Conservation (phyloP, 2,329 filamentous ascomycete genomes). For the Talaromyces piceae region DNA sequence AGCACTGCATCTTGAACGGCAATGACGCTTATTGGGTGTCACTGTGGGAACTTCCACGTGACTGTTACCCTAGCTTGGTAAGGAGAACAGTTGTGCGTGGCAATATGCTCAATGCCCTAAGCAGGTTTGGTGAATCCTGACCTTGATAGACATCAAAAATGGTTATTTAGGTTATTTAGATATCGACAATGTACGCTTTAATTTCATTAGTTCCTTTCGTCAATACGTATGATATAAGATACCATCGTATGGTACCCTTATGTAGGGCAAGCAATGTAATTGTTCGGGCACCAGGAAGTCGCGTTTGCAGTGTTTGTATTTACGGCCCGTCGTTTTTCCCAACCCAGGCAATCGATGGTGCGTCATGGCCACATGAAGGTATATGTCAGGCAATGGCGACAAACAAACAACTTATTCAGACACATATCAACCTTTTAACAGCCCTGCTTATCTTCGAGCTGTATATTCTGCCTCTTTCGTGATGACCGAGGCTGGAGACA, state of each 20-base stretch:
- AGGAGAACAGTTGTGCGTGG: not conserved
- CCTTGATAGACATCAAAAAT: no score
- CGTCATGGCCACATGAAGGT: constrained; percentile 1
- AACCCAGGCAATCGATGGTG: constrained; percentile 5
- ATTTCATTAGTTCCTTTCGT: not conserved
- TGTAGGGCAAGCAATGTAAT: not conserved
- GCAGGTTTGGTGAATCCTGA: no score
- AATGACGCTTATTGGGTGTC: not conserved
- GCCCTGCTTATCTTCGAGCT: no score
- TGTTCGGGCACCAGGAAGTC: not conserved
- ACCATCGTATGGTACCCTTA: not conserved
- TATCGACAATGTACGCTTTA: no score
- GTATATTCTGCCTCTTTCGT: not conserved
- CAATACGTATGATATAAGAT: not conserved
- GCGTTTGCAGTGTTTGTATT: constrained; percentile 9
- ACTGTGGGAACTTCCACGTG: not conserved
- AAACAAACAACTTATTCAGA: not conserved
- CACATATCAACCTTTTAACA: not conserved
- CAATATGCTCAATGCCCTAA: no score
- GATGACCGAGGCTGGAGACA: constrained; percentile 8
- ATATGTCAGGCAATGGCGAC: not conserved
- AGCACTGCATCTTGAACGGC: not conserved
- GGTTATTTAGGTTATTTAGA: no score
- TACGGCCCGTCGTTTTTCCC: constrained; percentile 8
- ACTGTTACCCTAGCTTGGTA: not conserved